These are phyloP conservation scores for Candida vartiovaarae DNA, from an alignment of 805 yeast species.

Conservation along the genomic window DNA sequence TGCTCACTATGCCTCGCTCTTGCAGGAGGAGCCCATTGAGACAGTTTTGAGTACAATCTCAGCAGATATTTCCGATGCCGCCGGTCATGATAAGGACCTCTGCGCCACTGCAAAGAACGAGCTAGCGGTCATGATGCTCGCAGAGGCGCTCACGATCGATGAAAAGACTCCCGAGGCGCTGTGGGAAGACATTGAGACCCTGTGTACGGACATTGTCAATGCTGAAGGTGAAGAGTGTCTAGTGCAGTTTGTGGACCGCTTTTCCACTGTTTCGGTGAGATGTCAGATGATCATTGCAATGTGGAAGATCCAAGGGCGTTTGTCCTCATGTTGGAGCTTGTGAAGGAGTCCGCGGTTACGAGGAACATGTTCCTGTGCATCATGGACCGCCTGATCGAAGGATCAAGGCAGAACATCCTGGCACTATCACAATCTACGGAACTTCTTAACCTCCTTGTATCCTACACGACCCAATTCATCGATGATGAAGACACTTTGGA, in stretches of 20 bases:
- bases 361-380: background rate
- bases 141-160: background rate
- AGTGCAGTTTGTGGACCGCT: background rate
- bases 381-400: background rate
- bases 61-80: too few species aligned
- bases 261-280: background rate
- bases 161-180: background rate
- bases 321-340: background rate
- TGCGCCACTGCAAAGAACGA: background rate
- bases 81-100: background rate
- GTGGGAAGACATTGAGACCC: background rate
- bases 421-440: background rate
- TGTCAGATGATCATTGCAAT: background rate
- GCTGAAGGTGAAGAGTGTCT: background rate
- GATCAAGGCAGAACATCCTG: background rate
- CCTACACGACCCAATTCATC: background rate
- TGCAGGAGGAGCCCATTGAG: too few species aligned
- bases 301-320: background rate
- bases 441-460: background rate
- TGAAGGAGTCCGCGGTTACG: background rate
- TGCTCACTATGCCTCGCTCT: too few species aligned
- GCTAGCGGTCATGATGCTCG: background rate
- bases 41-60: too few species aligned
- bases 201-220: background rate
- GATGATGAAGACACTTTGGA: background rate